phyloP scores from a whole-genome alignment of 352 stramenopile genomes.

The Pythium sukuiense region DNA sequence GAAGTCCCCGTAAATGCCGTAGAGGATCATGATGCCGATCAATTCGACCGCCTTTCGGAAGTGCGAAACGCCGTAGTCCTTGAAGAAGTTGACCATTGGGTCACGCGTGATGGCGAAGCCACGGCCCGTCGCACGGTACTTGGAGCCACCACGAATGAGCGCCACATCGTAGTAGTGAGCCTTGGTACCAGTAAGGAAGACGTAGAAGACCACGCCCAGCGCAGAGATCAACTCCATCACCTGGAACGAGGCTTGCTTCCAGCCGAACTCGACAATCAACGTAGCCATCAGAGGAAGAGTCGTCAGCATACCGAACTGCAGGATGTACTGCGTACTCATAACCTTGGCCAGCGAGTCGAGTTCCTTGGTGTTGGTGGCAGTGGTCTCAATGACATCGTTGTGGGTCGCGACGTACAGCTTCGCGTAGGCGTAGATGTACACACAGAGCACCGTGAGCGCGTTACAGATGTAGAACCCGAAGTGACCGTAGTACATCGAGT shows the following conservation, averaged over 20 bases:
- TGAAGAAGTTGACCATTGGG: slow-evolving; percentile 88
- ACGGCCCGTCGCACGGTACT: slow-evolving; percentile 85
- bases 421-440: slow-evolving; percentile 85
- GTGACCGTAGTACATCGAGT: slow-evolving; percentile 89
- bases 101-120: slow-evolving; percentile 87
- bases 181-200: slow-evolving; percentile 87
- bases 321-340: slow-evolving; percentile 86
- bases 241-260: slow-evolving; percentile 71
- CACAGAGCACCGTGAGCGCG: slow-evolving; percentile 80
- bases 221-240: slow-evolving; percentile 77
- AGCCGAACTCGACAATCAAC: slow-evolving; percentile 77
- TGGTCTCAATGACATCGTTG: slow-evolving; percentile 51
- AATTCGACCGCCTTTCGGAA: slow-evolving; percentile 88
- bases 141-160: slow-evolving; percentile 79
- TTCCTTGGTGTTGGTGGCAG: slow-evolving; percentile 59
- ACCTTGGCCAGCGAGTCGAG: slow-evolving; percentile 70
- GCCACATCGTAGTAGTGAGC: slow-evolving; percentile 87
- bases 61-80: slow-evolving; percentile 86
- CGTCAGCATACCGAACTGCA: slow-evolving; percentile 86
- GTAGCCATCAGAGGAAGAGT: slow-evolving; percentile 80
- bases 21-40: slow-evolving; percentile 84
- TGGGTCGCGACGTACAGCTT: slow-evolving; percentile 84
- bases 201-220: slow-evolving; percentile 85
- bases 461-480: slow-evolving; percentile 91
- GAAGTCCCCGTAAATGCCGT: slow-evolving; percentile 77